Conservation (phyloP, 345 rosid species). For the Sapria himalayana region DNA sequence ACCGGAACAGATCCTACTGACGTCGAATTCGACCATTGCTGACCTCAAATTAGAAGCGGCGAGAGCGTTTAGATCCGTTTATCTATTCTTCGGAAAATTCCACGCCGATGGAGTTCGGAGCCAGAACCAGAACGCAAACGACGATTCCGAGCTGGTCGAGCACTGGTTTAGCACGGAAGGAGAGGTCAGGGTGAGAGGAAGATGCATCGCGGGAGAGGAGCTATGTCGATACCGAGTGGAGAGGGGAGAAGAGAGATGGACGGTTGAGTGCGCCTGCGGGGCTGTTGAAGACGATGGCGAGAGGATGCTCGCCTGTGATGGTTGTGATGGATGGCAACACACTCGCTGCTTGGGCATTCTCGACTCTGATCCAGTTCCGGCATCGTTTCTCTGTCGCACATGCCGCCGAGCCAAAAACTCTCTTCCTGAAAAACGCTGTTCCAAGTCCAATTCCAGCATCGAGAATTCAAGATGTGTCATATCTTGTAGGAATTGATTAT, state of each 20-base stretch:
- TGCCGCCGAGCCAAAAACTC: no score
- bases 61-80: constrained; percentile 38
- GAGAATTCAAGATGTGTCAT: no score
- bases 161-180: constrained; percentile 17
- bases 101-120: constrained; percentile 41
- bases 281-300: constrained; percentile 65
- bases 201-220: constrained; percentile 22
- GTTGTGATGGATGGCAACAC: constrained; percentile 54
- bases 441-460: no score
- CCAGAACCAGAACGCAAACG: no score
- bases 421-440: no score
- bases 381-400: constrained; percentile 26
- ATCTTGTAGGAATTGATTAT: no score
- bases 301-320: constrained; percentile 54
- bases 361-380: constrained; percentile 29
- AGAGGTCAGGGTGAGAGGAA: constrained; percentile 20
- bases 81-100: constrained; percentile 28
- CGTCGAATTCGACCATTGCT: constrained; percentile 21
- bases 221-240: constrained; percentile 29
- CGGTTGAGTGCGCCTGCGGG: constrained; percentile 43
- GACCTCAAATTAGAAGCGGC: constrained; percentile 37
- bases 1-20: constrained; percentile 21
- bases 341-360: constrained; percentile 44
- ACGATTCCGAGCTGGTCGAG: constrained; percentile 39
- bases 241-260: constrained; percentile 52